Percentiles rank a stretch among this genome's conserved stretches.
Conservation (phyloP, 345 rosid species). For the Rhizophora apiculata region DNA sequence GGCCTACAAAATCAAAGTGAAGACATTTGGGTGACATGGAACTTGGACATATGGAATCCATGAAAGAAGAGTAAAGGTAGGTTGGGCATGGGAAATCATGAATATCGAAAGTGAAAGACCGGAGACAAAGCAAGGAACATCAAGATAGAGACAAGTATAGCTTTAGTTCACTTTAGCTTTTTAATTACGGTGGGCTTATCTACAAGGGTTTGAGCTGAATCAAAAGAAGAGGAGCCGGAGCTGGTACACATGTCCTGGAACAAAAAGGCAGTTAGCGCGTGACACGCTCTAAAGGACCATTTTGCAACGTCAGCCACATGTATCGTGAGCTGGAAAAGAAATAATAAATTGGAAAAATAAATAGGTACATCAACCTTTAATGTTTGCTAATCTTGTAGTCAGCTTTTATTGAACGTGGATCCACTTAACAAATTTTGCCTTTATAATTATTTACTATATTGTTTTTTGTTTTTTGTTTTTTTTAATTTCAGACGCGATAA, state of each 20-base stretch:
- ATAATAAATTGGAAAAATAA: too few relatives aligned
- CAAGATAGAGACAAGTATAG: slow-evolving; percentile 38
- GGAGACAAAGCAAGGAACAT: slow-evolving; percentile 51
- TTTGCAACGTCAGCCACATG: background rate
- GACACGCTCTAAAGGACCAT: slow-evolving; percentile 9
- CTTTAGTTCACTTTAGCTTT: slow-evolving; percentile 40
- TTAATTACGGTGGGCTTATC: slow-evolving; percentile 25
- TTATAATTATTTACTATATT: too few relatives aligned
- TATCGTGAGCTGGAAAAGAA: too few relatives aligned
- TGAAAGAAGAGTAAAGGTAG: slow-evolving; percentile 22
- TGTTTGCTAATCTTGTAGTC: too few relatives aligned
- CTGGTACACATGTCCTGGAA: slow-evolving; percentile 27
- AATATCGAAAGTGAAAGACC: slow-evolving; percentile 38
- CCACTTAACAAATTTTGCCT: too few relatives aligned
- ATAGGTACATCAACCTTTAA: too few relatives aligned
- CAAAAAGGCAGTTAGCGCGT: slow-evolving; percentile 29
- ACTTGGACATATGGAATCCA: slow-evolving; percentile 23
- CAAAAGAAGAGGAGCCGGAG: slow-evolving; percentile 33
- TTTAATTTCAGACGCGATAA: too few relatives aligned
- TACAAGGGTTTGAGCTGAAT: slow-evolving; percentile 21
- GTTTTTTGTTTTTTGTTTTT: too few relatives aligned
- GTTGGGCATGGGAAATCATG: slow-evolving; percentile 14
- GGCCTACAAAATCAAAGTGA: slow-evolving; percentile 44
- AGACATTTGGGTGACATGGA: slow-evolving; percentile 44
- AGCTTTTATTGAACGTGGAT: too few relatives aligned